Percentiles rank a stretch among this genome's conserved stretches.
Evolutionary conservation across 805 yeast species (phyloP).

Genomic region (Dipodascopsis uninucleata): DNA sequence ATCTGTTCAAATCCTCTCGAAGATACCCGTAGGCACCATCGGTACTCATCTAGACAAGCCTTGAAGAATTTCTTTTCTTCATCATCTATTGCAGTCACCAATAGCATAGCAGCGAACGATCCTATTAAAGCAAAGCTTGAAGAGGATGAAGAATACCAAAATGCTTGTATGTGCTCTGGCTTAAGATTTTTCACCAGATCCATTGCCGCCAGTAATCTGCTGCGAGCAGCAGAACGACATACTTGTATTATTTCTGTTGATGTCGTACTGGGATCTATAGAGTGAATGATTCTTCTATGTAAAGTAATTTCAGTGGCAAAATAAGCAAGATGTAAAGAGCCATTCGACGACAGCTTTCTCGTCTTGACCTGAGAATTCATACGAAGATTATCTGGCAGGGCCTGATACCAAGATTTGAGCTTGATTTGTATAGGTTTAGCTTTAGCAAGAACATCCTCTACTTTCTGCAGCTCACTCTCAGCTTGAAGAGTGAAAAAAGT

Average conservation of each 20-base stretch:
- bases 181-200: constrained; percentile 29
- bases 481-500: constrained; percentile 71
- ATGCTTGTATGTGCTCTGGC: constrained; percentile 31
- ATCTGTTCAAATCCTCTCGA: constrained; percentile 77
- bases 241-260: constrained; percentile 39
- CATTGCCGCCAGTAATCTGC: constrained; percentile 27
- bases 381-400: constrained; percentile 34
- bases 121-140: constrained; percentile 34
- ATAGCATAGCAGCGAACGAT: constrained; percentile 30
- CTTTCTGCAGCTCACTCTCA: constrained; percentile 50
- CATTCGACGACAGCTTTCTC: constrained; percentile 62
- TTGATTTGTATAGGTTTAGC: constrained; percentile 48
- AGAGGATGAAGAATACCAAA: constrained; percentile 29
- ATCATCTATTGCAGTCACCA: constrained; percentile 46
- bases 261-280: constrained; percentile 44
- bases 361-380: constrained; percentile 52
- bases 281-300: constrained; percentile 35
- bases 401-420: constrained; percentile 38
- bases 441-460: constrained; percentile 63
- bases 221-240: constrained; percentile 34
- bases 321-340: constrained; percentile 41
- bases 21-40: constrained; percentile 70
- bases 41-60: constrained; percentile 67
- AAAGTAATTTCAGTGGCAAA: constrained; percentile 32
- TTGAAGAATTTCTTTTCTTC: constrained; percentile 65